Percentiles rank a stretch among this genome's conserved stretches.
phyloP scores from a whole-genome alignment of 306 rosid genomes.

The Begonia masoniana region DNA sequence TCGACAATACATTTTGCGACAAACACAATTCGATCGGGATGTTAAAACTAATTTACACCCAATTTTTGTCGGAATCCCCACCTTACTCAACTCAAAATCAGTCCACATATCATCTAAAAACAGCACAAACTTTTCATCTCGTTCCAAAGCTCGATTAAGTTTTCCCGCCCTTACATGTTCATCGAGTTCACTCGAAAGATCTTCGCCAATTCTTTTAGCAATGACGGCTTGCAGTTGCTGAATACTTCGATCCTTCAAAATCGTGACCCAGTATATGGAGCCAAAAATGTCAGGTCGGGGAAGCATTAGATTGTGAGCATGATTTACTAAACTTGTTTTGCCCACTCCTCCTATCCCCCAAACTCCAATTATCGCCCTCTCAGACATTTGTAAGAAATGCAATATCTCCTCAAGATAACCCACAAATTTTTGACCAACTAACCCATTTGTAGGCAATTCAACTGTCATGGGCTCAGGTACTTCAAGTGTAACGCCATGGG shows the following conservation, averaged over 20 bases:
- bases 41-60: too few relatives aligned
- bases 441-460: neutral
- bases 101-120: slow-evolving; percentile 30
- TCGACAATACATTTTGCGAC: too few relatives aligned
- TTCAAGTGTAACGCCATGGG: too few relatives aligned
- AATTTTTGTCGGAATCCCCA: slow-evolving; percentile 12
- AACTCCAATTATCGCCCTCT: slow-evolving; percentile 10
- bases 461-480: neutral
- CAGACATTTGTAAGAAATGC: too few relatives aligned
- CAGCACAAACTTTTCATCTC: neutral
- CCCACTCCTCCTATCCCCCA: too few relatives aligned
- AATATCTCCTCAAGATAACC: too few relatives aligned
- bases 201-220: neutral
- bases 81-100: slow-evolving; percentile 7
- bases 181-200: slow-evolving; percentile 6
- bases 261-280: neutral
- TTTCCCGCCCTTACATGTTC: slow-evolving; percentile 15
- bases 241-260: neutral
- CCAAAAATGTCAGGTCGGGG: neutral
- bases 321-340: slow-evolving; percentile 5
- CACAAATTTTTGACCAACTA: too few relatives aligned
- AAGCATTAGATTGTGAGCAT: neutral
- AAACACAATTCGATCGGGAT: too few relatives aligned
- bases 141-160: slow-evolving; percentile 7
- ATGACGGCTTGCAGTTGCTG: neutral